Evolutionary conservation across 768 basidiomycete genomes (phyloP), one percentile per base, ranked within the genome.

Genomic region (Mycena leptocephala): DNA sequence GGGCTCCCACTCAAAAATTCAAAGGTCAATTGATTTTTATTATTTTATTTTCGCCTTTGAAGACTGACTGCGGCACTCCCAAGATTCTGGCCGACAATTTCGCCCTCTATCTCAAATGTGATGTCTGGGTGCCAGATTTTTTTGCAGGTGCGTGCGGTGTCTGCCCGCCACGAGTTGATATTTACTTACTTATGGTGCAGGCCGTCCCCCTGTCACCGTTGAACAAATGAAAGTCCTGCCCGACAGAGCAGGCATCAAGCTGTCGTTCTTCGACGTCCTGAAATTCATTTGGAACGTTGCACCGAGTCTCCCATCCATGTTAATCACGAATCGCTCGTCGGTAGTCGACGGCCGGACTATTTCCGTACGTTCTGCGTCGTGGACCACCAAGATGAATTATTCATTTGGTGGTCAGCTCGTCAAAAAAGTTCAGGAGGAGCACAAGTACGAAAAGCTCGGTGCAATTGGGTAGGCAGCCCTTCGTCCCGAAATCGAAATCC

Each of bases 71-170:
- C n/a, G n/a, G n/a, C n/a, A n/a, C n/a, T n/a, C n/a, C n/a, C n/a
- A 88, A 86, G 79, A 81, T 90, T 67, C 77, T 89, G 0, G 88
- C 88, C 4, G 87, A 90, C 80, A 72, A 78, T 35, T 80, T 87
- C 33, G 82, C 86, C 18, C 78, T 83, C 48, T 58, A 76, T 6
- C 77, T 88, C 33, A 79, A 80, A 8, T 85, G 87, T 69, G 89
- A 89, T 69, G 89, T 89, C 32, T 89, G 86, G 84, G 83, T 87
- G 24, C 89, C 88, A 16, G 89, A 90, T 79, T 35, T 88, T 43
- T 90, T 89, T 76, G 75, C 82, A 46, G 87, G 87, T 86, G 48
- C 41, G 83, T 70, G 26, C 22, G 46, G 51, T 24, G 69, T 77
- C 13, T 30, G n/a, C n/a, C n/a, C n/a, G n/a, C n/a, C n/a, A n/a